A percentile compares a stretch with the other conserved stretches of the same genome.
These are phyloP conservation scores for Murraya koenigii DNA, from an alignment of 345 rosid species.

Conservation along the genomic window DNA sequence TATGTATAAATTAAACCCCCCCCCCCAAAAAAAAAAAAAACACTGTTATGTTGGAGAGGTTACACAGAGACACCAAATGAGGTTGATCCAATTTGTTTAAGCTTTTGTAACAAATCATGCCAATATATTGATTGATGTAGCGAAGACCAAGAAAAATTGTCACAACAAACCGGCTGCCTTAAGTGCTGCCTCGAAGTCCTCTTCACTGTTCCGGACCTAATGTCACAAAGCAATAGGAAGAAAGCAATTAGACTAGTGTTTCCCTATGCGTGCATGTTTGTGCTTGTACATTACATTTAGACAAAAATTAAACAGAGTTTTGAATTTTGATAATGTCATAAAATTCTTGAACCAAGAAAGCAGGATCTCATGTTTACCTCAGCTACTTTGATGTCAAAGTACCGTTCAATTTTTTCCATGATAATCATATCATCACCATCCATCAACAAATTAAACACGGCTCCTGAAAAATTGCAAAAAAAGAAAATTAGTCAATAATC, in stretches of 20 bases:
- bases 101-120: neutral
- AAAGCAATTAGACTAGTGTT: neutral
- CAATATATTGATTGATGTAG: neutral
- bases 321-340: too few species aligned
- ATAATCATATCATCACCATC: conserved; percentile 40
- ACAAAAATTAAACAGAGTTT: too few species aligned
- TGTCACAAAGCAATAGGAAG: neutral
- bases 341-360: neutral
- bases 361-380: conserved; percentile 42
- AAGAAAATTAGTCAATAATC: conserved; percentile 9
- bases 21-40: neutral
- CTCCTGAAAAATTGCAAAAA: conserved; percentile 51
- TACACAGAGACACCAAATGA: neutral
- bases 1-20: neutral
- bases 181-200: conserved; percentile 50
- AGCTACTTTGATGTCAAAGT: conserved; percentile 42
- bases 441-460: conserved; percentile 75
- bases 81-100: neutral
- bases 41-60: neutral
- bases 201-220: conserved; percentile 50
- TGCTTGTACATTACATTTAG: too few species aligned
- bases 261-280: too few species aligned
- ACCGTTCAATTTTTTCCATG: conserved; percentile 71
- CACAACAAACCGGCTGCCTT: conserved; percentile 51
- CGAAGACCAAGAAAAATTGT: neutral